Evolutionary conservation across 129 eudicot species (phyloP).

Genomic region (Arctium minus): DNA sequence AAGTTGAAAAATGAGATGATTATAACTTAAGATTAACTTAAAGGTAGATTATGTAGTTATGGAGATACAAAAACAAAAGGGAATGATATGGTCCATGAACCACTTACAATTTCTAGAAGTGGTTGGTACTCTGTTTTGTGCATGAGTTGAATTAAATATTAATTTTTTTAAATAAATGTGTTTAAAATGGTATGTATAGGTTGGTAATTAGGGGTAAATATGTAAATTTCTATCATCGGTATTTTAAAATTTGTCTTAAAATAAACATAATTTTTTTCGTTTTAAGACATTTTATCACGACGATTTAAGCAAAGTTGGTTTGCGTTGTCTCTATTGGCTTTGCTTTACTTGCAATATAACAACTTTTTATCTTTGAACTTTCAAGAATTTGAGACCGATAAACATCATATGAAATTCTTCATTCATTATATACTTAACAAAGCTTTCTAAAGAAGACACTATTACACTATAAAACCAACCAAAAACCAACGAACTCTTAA

Average conservation of each 20-base stretch:
- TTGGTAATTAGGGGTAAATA: neutral
- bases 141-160: neutral
- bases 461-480: too few species aligned
- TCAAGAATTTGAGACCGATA: too few species aligned
- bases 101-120: conserved; percentile 17
- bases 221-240: neutral
- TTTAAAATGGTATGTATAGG: neutral
- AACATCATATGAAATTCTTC: too few species aligned
- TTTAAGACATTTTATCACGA: neutral
- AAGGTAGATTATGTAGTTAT: conserved; percentile 24
- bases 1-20: conserved; percentile 11
- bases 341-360: too few species aligned
- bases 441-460: too few species aligned
- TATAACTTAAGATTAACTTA: conserved; percentile 46
- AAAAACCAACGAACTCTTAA: too few species aligned
- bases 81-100: conserved; percentile 3
- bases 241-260: neutral
- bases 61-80: conserved; percentile 22
- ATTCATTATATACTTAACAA: too few species aligned
- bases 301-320: too few species aligned
- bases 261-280: neutral
- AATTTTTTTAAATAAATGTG: neutral
- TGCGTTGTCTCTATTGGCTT: too few species aligned
- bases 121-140: conserved; percentile 14
- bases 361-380: too few species aligned